Base-by-base conservation (phyloP, 805 yeast genomes). In the Cyberlindnera nakhonratchasimensis region DNA sequence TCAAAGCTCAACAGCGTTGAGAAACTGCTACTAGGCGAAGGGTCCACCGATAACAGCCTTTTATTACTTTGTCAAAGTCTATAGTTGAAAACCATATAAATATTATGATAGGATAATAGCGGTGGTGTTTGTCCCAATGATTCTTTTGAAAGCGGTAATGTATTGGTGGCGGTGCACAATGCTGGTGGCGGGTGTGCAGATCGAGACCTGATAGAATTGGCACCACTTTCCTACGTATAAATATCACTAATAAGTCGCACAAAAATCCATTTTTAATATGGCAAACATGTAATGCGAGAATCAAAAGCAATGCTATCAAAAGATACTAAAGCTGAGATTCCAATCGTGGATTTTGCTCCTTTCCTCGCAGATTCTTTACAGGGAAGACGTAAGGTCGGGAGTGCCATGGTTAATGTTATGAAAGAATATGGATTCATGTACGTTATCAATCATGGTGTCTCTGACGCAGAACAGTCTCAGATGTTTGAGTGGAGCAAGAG, bases 261-360 rank as follows among this genome's bases (percentile, higher is more conserved):
- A n/a, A n/a, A n/a, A n/a, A n/a, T n/a, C n/a, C n/a, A n/a, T n/a
- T n/a, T n/a, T n/a, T n/a, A n/a, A n/a, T n/a, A n/a, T n/a, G n/a
- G n/a, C n/a, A n/a, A n/a, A n/a, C n/a, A n/a, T n/a, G n/a, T n/a
- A n/a, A n/a, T n/a, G n/a, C n/a, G n/a, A n/a, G n/a, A n/a, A n/a
- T n/a, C n/a, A 16, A 29, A 6, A 11, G 13, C 10, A 7, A 31
- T 31, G 34, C 34, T 25, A 3, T 31, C 34, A 4, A 31, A 31
- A 31, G 34, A 18, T 3, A n/a, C 25, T 5, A 11, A 16, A 12
- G 6, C 34, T 13, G 34, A 20, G n/a, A 14, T 31, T 13, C 66
- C 65, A 11, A 40, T 61, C 2, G 46, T 62, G 18, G 64, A 61
- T 42, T 61, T 61, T 34, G 39, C 45, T 22, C 55, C 54, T 5